phyloP scores from a whole-genome alignment of 2,329 filamentous ascomycete species.

The Fusarium nisikadoi region DNA sequence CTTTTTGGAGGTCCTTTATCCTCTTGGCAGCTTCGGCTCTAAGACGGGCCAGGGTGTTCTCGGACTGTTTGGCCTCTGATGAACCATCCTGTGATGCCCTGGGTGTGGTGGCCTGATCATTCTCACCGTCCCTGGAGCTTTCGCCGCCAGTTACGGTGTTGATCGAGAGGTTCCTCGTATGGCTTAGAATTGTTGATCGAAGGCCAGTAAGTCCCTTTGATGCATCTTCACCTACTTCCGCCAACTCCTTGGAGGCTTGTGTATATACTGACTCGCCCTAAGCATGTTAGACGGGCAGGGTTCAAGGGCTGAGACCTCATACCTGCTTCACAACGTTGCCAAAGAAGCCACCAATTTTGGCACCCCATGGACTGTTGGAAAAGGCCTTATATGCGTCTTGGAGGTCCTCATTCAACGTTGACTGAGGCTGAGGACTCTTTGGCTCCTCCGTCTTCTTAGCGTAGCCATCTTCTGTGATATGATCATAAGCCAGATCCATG shows the following conservation, averaged over 20 bases:
- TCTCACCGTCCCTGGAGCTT: constrained; percentile 47
- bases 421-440: constrained; percentile 56
- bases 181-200: constrained; percentile 73
- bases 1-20: constrained; percentile 87
- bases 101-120: constrained; percentile 61
- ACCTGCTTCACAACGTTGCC: constrained; percentile 94
- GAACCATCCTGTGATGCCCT: constrained; percentile 54
- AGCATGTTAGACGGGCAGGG: constrained; percentile 22
- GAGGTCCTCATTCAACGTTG: constrained; percentile 83
- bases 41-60: constrained; percentile 80
- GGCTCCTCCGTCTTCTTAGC: constrained; percentile 61
- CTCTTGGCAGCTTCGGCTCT: constrained; percentile 81
- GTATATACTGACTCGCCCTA: constrained; percentile 85
- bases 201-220: constrained; percentile 81
- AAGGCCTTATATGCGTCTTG: constrained; percentile 97
- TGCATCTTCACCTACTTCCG: constrained; percentile 82
- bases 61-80: constrained; percentile 59
- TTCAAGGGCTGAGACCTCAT: constrained; percentile 41
- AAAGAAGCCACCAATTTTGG: constrained; percentile 86
- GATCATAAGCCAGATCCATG: constrained; percentile 98
- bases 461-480: constrained; percentile 87
- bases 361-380: constrained; percentile 90
- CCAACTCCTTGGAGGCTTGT: constrained; percentile 86
- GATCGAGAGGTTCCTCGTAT: constrained; percentile 79
- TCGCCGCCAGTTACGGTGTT: constrained; percentile 54